phyloP scores from a whole-genome alignment of 306 rosid species.

The Rosa persica region DNA sequence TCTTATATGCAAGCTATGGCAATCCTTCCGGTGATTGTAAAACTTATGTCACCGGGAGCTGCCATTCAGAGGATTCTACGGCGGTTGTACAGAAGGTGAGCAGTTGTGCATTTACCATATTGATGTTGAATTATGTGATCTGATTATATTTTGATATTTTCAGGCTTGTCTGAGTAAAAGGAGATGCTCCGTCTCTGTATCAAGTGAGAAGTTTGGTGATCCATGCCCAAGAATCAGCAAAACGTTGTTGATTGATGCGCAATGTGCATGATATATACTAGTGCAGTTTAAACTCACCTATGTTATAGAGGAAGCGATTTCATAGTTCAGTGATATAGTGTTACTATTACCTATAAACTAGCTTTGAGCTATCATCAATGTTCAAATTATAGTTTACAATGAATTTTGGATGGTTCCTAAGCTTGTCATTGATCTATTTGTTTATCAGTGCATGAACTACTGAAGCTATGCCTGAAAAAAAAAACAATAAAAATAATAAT shows the following conservation, averaged over 20 bases:
- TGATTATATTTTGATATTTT: background rate
- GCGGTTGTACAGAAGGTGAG: slow-evolving; percentile 37
- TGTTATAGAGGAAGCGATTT: background rate
- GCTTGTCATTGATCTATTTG: background rate
- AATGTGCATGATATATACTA: slow-evolving; percentile 32
- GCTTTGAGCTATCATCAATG: background rate
- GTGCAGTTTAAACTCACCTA: background rate
- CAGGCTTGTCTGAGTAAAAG: slow-evolving; percentile 52
- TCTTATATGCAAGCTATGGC: slow-evolving; percentile 52
- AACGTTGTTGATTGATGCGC: slow-evolving; percentile 45
- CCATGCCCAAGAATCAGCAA: slow-evolving; percentile 42
- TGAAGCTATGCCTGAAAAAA: too few species aligned
- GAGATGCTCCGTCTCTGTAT: slow-evolving; percentile 35
- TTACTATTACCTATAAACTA: background rate
- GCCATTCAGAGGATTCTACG: slow-evolving; percentile 38
- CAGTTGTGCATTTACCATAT: background rate
- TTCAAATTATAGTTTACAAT: slow-evolving; percentile 7
- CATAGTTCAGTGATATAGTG: background rate
- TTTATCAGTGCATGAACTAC: background rate
- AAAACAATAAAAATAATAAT: too few species aligned
- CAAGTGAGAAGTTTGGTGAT: slow-evolving; percentile 37
- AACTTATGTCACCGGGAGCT: slow-evolving; percentile 32
- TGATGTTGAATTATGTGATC: background rate
- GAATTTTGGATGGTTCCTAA: background rate
- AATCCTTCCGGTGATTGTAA: slow-evolving; percentile 46